These are phyloP conservation scores for Aspergillus sp. DNA, from an alignment of 2,329 filamentous ascomycete species.

Conservation along the genomic window DNA sequence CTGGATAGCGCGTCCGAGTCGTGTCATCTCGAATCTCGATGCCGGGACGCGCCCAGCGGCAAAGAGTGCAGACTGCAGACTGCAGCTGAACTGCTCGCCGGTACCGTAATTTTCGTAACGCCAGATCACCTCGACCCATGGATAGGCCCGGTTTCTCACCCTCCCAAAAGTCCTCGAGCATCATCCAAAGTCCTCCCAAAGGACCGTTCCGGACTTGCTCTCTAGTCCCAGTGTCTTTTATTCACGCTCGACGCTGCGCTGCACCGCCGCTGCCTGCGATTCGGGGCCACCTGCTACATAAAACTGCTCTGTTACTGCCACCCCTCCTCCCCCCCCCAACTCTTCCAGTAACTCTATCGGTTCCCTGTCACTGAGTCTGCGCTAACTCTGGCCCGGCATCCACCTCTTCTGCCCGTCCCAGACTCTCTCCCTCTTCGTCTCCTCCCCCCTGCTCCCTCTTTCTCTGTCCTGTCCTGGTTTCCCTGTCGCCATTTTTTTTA, in stretches of 20 bases:
- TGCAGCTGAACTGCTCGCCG: background rate
- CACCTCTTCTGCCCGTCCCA: slow-evolving; percentile 11
- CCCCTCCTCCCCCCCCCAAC: slow-evolving; percentile 10
- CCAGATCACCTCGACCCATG: slow-evolving; percentile 2
- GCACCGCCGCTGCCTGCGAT: too few species aligned
- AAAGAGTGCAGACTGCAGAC: background rate
- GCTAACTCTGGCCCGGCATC: slow-evolving; percentile 14
- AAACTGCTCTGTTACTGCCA: background rate
- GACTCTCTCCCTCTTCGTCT: slow-evolving; percentile 9
- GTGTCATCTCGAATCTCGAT: slow-evolving; percentile 1
- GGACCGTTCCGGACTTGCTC: slow-evolving; percentile 14
- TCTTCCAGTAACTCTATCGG: slow-evolving; percentile 14
- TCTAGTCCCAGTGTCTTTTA: background rate
- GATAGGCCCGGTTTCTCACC: slow-evolving; percentile 1
- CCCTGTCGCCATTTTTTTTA: slow-evolving; percentile 7
- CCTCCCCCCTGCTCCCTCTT: slow-evolving; percentile 21
- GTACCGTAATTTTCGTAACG: slow-evolving; percentile 10
- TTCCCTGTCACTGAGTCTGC: slow-evolving; percentile 11
- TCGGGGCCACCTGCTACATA: background rate
- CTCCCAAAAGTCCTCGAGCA: background rate
- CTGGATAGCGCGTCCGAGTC: slow-evolving; percentile 20
- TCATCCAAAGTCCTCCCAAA: slow-evolving; percentile 3
- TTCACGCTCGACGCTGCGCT: background rate
- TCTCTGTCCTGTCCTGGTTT: slow-evolving; percentile 9
- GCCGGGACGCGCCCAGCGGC: too few species aligned